Percentiles rank a stretch among this genome's conserved stretches.
Evolutionary conservation across 805 yeast genomes (phyloP).

Genomic region (Ogataea glucozyma): DNA sequence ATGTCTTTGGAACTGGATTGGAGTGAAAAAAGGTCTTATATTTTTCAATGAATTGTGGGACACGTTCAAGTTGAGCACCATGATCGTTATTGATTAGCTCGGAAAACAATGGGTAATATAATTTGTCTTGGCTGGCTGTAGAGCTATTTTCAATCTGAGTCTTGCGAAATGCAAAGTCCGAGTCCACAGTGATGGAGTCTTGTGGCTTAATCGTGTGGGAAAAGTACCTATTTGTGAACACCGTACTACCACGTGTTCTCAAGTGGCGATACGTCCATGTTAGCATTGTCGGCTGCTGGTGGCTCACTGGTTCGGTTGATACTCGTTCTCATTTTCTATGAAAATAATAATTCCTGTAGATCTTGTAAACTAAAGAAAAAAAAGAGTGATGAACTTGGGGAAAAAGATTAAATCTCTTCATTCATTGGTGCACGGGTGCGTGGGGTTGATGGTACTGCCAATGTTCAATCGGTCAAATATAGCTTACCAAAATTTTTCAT

Average conservation of each 20-base stretch:
- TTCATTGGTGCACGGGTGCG: background rate
- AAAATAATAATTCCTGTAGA: no score
- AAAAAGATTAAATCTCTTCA: no score
- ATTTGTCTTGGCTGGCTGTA: slow-evolving; percentile 22
- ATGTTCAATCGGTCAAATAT: background rate
- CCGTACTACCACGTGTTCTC: no score
- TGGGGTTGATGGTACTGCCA: no score
- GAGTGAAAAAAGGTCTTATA: slow-evolving; percentile 30
- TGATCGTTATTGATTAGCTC: slow-evolving; percentile 8
- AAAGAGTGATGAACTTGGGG: no score
- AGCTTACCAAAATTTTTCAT: slow-evolving; percentile 13
- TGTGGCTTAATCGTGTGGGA: background rate
- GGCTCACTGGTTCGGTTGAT: no score
- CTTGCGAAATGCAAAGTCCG: slow-evolving; percentile 38
- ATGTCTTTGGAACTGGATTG: slow-evolving; percentile 25
- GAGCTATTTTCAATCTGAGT: slow-evolving; percentile 15
- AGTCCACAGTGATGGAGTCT: slow-evolving; percentile 26
- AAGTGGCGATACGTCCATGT: no score
- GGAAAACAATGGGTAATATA: slow-evolving; percentile 29
- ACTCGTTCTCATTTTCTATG: no score
- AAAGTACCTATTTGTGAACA: no score
- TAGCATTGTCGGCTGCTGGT: no score
- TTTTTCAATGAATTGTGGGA: slow-evolving; percentile 40
- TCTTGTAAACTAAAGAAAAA: no score
- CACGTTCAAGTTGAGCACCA: slow-evolving; percentile 27